Conservation (phyloP, 208 protist genomes). For the Leishmania lainsoni region DNA sequence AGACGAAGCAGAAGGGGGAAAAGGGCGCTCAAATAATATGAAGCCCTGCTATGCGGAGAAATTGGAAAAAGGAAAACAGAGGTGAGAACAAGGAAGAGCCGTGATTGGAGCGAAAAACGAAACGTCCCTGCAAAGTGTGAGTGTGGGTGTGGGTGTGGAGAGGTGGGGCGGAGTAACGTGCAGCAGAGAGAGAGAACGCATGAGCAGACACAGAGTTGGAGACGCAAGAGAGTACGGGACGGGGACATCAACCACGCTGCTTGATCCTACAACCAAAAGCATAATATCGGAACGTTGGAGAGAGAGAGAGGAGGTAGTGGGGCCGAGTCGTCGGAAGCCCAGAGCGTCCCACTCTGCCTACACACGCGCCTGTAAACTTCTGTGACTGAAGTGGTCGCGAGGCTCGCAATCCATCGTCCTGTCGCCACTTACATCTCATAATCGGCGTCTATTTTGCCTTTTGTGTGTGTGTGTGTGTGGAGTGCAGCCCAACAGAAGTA, state of each 20-base stretch:
- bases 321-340: background rate
- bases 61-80: background rate
- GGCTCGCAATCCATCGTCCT: background rate
- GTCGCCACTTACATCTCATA: background rate
- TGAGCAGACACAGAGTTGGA: background rate
- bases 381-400: background rate
- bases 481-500: background rate
- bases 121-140: constrained; percentile 1
- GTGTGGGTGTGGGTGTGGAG: background rate
- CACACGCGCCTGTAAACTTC: background rate
- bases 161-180: background rate
- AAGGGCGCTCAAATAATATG: background rate
- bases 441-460: background rate
- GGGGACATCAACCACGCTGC: background rate
- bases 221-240: background rate
- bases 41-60: background rate
- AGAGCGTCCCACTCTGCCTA: background rate
- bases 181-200: background rate
- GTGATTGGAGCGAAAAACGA: background rate
- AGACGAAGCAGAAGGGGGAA: background rate
- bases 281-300: background rate
- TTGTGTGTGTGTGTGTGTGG: too few relatives aligned
- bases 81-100: background rate
- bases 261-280: background rate
- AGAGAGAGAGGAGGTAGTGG: background rate